Evolutionary conservation across 805 yeast species (phyloP), one percentile per base, ranked within the genome.

Genomic region (Ogataea nonfermentans): DNA sequence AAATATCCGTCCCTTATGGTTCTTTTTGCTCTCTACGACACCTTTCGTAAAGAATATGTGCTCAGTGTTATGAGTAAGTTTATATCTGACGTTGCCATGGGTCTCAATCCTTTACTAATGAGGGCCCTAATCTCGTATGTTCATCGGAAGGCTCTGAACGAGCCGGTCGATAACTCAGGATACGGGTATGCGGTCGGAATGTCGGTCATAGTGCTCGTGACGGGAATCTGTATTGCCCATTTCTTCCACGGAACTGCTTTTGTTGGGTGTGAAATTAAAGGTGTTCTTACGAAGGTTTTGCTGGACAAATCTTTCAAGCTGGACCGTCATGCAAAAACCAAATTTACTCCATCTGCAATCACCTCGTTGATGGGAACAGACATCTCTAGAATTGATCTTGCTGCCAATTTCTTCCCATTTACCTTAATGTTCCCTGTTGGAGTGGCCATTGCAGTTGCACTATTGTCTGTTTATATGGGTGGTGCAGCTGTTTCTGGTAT

Each of bases 341-440:
- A 73, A 43, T 85, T 65, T 53, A 80, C 95, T 1, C 71, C 78
- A 17, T 82, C 91, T 29, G 78, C 74, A 44, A 73, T 89, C 41
- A 85, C 95, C 22, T 79, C 89, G 8, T 63, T 87, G 58, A 74
- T 88, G 58, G 85, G 93, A 46, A 80, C 95, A 2, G 96, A 89
- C 57, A 66, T 88, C 26, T 74, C 90, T 11, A 77, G 95, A 55
- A 71, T 89, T 24, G 95, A 87, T 60, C 71, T 84, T 49, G 88
- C 89, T 7, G 60, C 79, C n/a, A 78, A 76, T 4, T 82, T 80
- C 47, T 78, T 80, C 52, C 84, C 84, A 4, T 78, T 81, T 53
- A 55, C 81, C 15, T 61, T 81, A 50, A 67, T 79, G 10, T 75
- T 85, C 55, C 88, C 90, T 0, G 66, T 82, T 6, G 73, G 85